Evolutionary conservation across 2,329 filamentous ascomycete species (phyloP).

Genomic region (Ophiosphaerella korrae): DNA sequence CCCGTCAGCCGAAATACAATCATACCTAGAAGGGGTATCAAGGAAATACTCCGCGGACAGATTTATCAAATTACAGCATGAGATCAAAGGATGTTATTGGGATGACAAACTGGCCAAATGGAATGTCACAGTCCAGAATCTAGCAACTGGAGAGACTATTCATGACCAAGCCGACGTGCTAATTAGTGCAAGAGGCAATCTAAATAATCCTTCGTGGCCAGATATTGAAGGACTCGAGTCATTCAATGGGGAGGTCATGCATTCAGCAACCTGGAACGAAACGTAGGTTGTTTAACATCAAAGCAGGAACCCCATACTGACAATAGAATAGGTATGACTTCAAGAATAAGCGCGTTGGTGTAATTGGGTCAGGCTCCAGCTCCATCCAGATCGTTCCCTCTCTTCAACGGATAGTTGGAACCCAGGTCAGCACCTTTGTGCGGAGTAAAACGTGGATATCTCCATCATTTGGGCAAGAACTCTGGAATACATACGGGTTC

Average conservation of each 20-base stretch:
- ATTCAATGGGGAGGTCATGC: slow-evolving; percentile 44
- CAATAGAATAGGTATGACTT: slow-evolving; percentile 33
- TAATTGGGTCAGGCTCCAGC: slow-evolving; percentile 44
- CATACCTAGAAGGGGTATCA: slow-evolving; percentile 42
- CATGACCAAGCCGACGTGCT: slow-evolving; percentile 37
- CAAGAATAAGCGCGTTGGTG: slow-evolving; percentile 39
- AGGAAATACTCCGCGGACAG: slow-evolving; percentile 46
- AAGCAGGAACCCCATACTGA: slow-evolving; percentile 1
- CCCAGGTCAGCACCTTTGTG: slow-evolving; percentile 38
- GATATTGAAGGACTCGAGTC: slow-evolving; percentile 37
- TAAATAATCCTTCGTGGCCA: slow-evolving; percentile 43
- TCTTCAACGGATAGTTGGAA: slow-evolving; percentile 43
- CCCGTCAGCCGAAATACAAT: slow-evolving; percentile 46
- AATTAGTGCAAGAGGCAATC: slow-evolving; percentile 38
- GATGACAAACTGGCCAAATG: slow-evolving; percentile 43
- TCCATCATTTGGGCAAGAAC: slow-evolving; percentile 35
- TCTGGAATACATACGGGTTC: slow-evolving; percentile 43
- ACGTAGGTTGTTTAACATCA: slow-evolving; percentile 19
- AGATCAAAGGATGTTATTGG: slow-evolving; percentile 42
- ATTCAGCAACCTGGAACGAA: slow-evolving; percentile 44
- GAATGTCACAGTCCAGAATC: slow-evolving; percentile 42
- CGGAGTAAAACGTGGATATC: slow-evolving; percentile 46
- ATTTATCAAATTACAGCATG: slow-evolving; percentile 45
- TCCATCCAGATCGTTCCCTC: slow-evolving; percentile 50
- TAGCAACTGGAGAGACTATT: slow-evolving; percentile 32